These are phyloP conservation scores for Penicillium paxilli DNA, from an alignment of 495 filamentous ascomycete species.

Conservation along the genomic window DNA sequence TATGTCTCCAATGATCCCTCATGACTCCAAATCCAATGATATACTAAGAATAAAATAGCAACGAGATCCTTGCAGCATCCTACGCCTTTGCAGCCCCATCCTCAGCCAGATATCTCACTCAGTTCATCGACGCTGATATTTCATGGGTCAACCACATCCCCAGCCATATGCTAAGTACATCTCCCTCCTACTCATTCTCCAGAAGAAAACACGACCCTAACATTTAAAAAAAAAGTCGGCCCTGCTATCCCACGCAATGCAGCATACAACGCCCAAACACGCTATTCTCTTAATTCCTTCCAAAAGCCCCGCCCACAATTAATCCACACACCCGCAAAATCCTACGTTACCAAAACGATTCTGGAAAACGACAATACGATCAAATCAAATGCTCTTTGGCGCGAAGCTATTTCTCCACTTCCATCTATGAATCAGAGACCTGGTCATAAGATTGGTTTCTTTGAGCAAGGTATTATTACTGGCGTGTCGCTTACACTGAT, in stretches of 20 bases:
- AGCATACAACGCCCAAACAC: slow-evolving; percentile 24
- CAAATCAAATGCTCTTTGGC: slow-evolving; percentile 20
- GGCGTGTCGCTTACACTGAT: slow-evolving; percentile 31
- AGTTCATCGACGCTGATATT: slow-evolving; percentile 46
- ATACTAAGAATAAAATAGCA: slow-evolving; percentile 15
- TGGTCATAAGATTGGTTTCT: slow-evolving; percentile 47
- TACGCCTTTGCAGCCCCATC: slow-evolving; percentile 50
- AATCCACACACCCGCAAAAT: slow-evolving; percentile 14
- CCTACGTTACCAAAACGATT: slow-evolving; percentile 13
- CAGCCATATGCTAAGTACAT: slow-evolving; percentile 38
- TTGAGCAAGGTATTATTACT: slow-evolving; percentile 52
- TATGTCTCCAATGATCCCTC: slow-evolving; percentile 8
- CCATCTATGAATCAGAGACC: slow-evolving; percentile 35
- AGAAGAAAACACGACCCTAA: neutral
- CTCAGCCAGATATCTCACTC: slow-evolving; percentile 52
- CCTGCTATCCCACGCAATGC: slow-evolving; percentile 36
- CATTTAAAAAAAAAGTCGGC: slow-evolving; percentile 28
- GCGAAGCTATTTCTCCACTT: slow-evolving; percentile 34
- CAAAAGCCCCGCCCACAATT: slow-evolving; percentile 41
- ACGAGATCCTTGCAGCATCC: slow-evolving; percentile 38
- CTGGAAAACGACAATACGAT: slow-evolving; percentile 13
- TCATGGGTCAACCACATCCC: slow-evolving; percentile 55
- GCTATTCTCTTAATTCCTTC: slow-evolving; percentile 41
- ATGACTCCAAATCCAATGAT: neutral
- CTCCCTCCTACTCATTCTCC: neutral